Evolutionary conservation across 257 asterid genomes (phyloP), one percentile per base, ranked within the genome.

Genomic region (Solanum okadae): DNA sequence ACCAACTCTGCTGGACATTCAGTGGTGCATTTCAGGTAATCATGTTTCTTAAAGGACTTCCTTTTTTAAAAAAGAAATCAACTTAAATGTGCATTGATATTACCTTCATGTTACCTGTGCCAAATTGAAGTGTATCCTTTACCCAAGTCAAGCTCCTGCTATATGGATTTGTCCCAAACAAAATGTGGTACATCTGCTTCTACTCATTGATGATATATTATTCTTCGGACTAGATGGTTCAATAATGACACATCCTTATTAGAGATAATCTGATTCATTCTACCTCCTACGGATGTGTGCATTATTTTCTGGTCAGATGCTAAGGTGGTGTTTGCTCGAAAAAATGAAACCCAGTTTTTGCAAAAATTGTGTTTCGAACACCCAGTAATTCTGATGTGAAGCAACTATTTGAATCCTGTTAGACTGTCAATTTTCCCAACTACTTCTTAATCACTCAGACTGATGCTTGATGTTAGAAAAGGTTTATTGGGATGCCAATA

Each of bases 11-110:
- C 84, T 95, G 98, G 99, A 95, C 95, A 81, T 95, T 95, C 78
- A 95, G 92, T 89, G 98, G 99, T 90, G 98, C 99, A 91, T 96
- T 95, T 91, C 97, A 96, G 99, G 99, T 95, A 89, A 78, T 67
- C 8, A 8, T 87, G 40, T 82, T 82, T 29, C 18, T 2, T 49
- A 29, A 49, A 29, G 27, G 86, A 46, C 42, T 46, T 81, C 2
- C 27, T 49, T 18, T n/a, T 81, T 81, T 56, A 0, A 6, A 52
- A 52, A 56, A 0, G 15, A 52, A 52, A 56, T 56, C 65, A 56
- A 56, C 25, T 56, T 56, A 79, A 14, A 42, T 44, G n/a, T 25
- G 4, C 29, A 18, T 14, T 27, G 52, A 10, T 46, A 52, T 35
- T 82, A 40, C 56, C 70, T 18, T 82, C 70, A 82, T 49, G 86